Evolutionary conservation across 306 rosid species (phyloP), one percentile per base, ranked within the genome.

Genomic region (Quercus aquifolioides): DNA sequence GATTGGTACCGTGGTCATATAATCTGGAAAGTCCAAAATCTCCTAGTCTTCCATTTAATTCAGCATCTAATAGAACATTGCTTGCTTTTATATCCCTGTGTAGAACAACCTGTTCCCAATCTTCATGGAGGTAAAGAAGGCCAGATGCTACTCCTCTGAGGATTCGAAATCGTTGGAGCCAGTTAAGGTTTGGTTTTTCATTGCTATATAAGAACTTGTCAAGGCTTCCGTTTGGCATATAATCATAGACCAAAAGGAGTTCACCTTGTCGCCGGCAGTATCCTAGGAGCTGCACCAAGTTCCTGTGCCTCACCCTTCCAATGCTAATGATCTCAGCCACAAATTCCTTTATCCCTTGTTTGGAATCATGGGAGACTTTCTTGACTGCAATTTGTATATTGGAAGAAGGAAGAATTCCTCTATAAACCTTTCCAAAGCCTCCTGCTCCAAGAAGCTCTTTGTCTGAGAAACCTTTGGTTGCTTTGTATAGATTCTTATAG

Each of bases 81-180:
- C 97, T 88, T 8, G 97, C 94, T 69, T 93, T 91, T 31, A 93
- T 86, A 60, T 93, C 96, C 80, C 97, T 89, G 51, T 91, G 97
- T 18, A 92, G 54, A 58, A 92, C 97, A 7, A 89, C 90, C 55
- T 91, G 85, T 55, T 93, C 97, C 85, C 92, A 93, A 52, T 80
- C 96, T 70, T 84, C 87, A 58, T 86, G 85, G 1, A 86, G 77
- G 69, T 86, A 86, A 5, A 81, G 57, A 38, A 86, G 38, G 8
- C 79, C 86, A 3, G 80, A 84, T 15, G 84, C 85, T 1, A 78
- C 76, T 9, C 76, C 87, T 68, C 46, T 76, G 26, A 81, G 62
- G 9, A 81, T 76, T 55, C 35, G 28, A 76, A 84, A 84, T 51
- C 90, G 73, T 76, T 84, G 85, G 19, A 17, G n/a, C 87, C 90